Percentiles rank a stretch among this genome's conserved stretches.
These are phyloP conservation scores for Ganoderma leucocontextum DNA, from an alignment of 1,284 basidiomycete species.

Conservation along the genomic window DNA sequence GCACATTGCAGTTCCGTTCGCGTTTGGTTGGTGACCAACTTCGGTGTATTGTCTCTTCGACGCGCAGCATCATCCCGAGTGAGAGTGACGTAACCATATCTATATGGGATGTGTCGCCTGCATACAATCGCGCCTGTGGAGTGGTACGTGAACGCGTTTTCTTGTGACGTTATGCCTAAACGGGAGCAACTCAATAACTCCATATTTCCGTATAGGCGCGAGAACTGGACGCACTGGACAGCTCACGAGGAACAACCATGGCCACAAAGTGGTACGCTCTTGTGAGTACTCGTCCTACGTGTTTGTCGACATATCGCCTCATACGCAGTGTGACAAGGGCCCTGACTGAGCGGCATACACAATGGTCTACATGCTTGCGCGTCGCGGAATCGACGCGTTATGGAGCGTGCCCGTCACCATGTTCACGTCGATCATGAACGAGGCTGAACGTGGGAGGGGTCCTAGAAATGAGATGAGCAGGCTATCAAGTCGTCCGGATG, in stretches of 20 bases:
- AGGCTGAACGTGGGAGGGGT: background rate
- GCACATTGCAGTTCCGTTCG: background rate
- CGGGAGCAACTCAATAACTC: background rate
- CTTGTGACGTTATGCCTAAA: background rate
- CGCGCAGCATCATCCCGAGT: background rate
- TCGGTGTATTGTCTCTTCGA: background rate
- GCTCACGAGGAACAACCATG: background rate
- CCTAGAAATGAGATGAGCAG: background rate
- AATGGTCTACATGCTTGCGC: background rate
- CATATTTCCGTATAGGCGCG: background rate
- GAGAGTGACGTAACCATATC: background rate
- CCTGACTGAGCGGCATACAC: background rate
- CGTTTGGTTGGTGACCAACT: background rate
- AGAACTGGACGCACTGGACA: background rate
- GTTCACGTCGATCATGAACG: background rate
- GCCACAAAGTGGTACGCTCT: background rate
- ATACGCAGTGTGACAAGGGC: background rate
- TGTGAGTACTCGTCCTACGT: conserved; percentile 1
- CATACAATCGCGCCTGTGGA: background rate
- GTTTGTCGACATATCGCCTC: background rate
- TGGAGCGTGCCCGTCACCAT: background rate
- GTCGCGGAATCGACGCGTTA: background rate
- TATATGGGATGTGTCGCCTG: background rate
- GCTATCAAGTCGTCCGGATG: background rate
- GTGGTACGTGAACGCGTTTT: background rate